These are phyloP conservation scores for Helenozyma baotianmanensis DNA, from an alignment of 805 yeast species.

Conservation along the genomic window DNA sequence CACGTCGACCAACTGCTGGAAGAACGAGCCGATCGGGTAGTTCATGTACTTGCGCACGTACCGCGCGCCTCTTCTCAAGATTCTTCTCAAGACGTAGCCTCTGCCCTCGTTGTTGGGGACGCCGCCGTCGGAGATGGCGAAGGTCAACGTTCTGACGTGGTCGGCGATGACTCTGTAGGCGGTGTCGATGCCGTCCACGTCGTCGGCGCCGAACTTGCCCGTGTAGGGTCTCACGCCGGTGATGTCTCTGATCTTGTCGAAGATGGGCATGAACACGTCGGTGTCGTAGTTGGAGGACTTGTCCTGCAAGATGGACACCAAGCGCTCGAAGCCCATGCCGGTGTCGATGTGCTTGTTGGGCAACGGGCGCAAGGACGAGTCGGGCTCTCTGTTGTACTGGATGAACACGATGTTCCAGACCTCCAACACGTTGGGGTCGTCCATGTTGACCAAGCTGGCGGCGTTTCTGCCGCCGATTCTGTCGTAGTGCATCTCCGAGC, in stretches of 20 bases:
- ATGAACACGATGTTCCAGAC: conserved; percentile 98
- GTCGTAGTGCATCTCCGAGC: conserved; percentile 96
- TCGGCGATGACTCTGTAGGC: conserved; percentile 98
- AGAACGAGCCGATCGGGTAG: conserved; percentile 92
- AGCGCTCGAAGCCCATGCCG: conserved; percentile 98
- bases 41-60: conserved; percentile 94
- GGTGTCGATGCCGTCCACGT: conserved; percentile 90
- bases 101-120: conserved; percentile 99
- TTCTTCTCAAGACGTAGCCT: conserved; percentile 96
- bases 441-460: conserved; percentile 82
- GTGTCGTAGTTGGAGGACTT: conserved; percentile 94
- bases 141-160: conserved; percentile 94
- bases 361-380: conserved; percentile 68
- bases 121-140: conserved; percentile 97
- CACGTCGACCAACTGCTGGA: conserved; percentile 88
- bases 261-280: conserved; percentile 90
- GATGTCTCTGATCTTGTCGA: conserved; percentile 80
- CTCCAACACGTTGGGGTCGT: conserved; percentile 96
- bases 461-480: conserved; percentile 99
- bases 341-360: conserved; percentile 97
- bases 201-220: conserved; percentile 92
- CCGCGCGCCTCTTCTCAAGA: conserved; percentile 95
- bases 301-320: conserved; percentile 90
- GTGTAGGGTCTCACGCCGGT: conserved; percentile 89
- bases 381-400: conserved; percentile 93